Evolutionary conservation across 495 filamentous ascomycete genomes (phyloP), one percentile per base, ranked within the genome.

Genomic region (Letharia columbiana): DNA sequence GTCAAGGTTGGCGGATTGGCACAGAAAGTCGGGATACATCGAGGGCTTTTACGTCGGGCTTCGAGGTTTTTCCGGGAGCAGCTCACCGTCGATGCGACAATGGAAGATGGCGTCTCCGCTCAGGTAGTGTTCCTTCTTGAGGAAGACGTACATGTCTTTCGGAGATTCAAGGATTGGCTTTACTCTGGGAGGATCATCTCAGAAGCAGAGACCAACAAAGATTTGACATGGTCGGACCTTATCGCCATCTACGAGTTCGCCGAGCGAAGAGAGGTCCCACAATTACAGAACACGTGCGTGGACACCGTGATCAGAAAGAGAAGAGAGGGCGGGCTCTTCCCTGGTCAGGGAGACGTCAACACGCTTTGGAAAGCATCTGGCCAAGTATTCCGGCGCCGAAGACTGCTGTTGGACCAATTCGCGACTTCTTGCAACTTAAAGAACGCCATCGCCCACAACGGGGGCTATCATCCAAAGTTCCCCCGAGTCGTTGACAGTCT

Each of bases 191-290:
- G 41, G 1, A 54, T 69, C 7, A 31, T 66, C 42, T 42, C 37
- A 0, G 49, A 60, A 6, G n/a, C 12, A 0, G 60, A 69, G 47
- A 45, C 12, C 0, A n/a, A 41, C 3, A 44, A 31, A 3, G 33
- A 39, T 2, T 2, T 69, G 18, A 5, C 7, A 3, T 66, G 59
- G 64, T 31, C 15, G 8, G 17, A 9, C 23, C 15, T 69, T 6
- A 59, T 69, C 17, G 44, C 33, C 7, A 2, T 66, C 39, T 66
- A 69, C n/a, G 12, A 28, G 0, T 69, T 69, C 28, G 64, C 60
- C 11, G 60, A 42, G 0, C 45, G 54, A 15, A 50, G 23, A 15
- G 59, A 59, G 5, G 41, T 69, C 1, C 23, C 44, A 0, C 35
- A 8, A 11, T 6, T 69, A 6, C 63, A 66, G 20, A 69, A 69